phyloP scores from a whole-genome alignment of 169 alveolate species.

The Cryptosporidium ryanae region DNA sequence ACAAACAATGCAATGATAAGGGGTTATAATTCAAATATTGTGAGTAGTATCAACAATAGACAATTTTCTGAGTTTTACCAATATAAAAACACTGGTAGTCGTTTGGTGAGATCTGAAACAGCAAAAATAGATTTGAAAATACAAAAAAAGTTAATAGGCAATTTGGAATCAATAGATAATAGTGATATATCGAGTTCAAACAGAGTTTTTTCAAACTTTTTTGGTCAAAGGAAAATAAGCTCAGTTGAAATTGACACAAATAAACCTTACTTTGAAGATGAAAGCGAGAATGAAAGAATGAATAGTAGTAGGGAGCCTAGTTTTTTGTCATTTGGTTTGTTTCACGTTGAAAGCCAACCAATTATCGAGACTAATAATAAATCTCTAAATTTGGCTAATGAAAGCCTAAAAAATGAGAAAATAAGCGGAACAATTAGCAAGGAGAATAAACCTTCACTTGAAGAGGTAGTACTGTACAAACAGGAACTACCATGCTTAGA shows the following conservation, averaged over 20 bases:
- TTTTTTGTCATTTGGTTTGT: conserved; percentile 1
- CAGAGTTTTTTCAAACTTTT: neutral
- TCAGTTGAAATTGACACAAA: conserved; percentile 1
- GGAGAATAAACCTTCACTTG: neutral
- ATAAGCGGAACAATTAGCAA: neutral
- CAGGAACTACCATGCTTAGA: conserved; percentile 35
- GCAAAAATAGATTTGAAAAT: neutral
- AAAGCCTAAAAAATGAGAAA: neutral
- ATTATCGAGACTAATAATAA: neutral
- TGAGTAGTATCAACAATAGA: neutral
- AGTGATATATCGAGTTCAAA: neutral
- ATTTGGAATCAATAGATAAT: conserved; percentile 3
- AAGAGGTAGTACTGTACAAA: conserved; percentile 2
- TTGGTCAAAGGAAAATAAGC: neutral
- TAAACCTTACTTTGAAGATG: neutral
- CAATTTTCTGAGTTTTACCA: neutral
- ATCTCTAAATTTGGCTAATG: neutral
- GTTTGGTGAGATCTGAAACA: conserved; percentile 9
- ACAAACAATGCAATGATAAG: conserved; percentile 31
- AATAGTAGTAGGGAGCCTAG: conserved; percentile 28
- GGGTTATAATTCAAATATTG: conserved; percentile 59
- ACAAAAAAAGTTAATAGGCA: neutral
- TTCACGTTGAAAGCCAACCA: conserved; percentile 5
- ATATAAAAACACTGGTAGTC: neutral
- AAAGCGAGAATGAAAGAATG: conserved; percentile 56